phyloP scores from a whole-genome alignment of 2,329 filamentous ascomycete genomes.

The Aspergillus sp. region DNA sequence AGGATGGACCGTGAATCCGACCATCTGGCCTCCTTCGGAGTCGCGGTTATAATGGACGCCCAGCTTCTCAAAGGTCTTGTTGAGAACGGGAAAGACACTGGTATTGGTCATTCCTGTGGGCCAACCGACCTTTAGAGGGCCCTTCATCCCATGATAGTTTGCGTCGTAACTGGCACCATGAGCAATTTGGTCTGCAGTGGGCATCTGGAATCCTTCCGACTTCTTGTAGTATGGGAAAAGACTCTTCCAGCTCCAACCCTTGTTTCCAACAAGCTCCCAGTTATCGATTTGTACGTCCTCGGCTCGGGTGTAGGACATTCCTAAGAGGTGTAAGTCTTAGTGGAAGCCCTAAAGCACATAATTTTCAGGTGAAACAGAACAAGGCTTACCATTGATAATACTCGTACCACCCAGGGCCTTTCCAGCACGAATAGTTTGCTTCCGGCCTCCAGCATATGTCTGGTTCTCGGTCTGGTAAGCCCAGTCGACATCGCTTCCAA shows the following conservation, averaged over 20 bases:
- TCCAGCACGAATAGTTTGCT: conserved; percentile 39
- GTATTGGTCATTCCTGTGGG: conserved; percentile 21
- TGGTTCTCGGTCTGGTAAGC: conserved; percentile 42
- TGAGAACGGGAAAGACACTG: conserved; percentile 32
- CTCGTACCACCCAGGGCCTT: conserved; percentile 48
- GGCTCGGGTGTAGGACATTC: conserved; percentile 41
- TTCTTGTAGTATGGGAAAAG: conserved; percentile 34
- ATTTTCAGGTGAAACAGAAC: background rate
- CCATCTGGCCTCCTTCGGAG: conserved; percentile 46
- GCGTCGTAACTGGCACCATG: conserved; percentile 29
- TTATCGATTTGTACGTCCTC: conserved; percentile 39
- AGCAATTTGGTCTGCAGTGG: conserved; percentile 21
- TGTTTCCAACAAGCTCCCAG: conserved; percentile 36
- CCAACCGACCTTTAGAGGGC: conserved; percentile 33
- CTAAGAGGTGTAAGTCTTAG: conserved; percentile 17
- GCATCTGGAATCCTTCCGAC: conserved; percentile 28
- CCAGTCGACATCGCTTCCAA: conserved; percentile 44
- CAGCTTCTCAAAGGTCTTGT: conserved; percentile 38
- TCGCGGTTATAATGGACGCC: conserved; percentile 45
- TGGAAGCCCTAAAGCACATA: too few species aligned
- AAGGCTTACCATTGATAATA: conserved; percentile 41
- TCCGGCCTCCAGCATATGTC: conserved; percentile 36
- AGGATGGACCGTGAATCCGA: conserved; percentile 45
- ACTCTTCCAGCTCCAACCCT: conserved; percentile 34
- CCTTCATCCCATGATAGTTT: conserved; percentile 28